Evolutionary conservation across 371 early-diverging fungal genomes (phyloP), one percentile per base, ranked within the genome.

Genomic region (Sporodiniella umbellata): DNA sequence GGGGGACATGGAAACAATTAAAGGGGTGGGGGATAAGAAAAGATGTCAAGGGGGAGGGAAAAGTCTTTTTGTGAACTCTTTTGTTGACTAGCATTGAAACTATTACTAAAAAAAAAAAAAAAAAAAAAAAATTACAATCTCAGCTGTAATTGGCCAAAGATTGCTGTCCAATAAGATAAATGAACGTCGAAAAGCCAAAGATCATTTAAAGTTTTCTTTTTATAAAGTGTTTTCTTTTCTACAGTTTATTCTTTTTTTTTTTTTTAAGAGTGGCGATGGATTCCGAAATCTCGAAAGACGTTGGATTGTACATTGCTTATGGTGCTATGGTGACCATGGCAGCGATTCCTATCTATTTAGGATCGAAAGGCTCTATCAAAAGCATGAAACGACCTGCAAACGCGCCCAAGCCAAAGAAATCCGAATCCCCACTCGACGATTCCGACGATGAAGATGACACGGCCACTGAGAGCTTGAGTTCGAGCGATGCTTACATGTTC

Each of bases 401-500:
- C 43, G 77, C 74, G 3, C 44, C 63, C 19, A 70, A 75, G 58
- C 57, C 57, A 45, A 58, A 60, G 37, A 56, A 58, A 17, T 63
- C 53, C n/a, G 53, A 42, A 5, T 53, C 57, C 18, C 69, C 70
- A 26, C 48, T 70, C 28, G 69, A 71, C 10, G 75, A 76, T 48
- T 72, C 72, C 3, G 80, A 80, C 25, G 64, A 68, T 53, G 80
- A 78, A 49, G 82, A 83, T 2, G 88, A 87, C 33, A 71, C 84
- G 5, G 70, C 73, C 12, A 67, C 71, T 46, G 96, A 97, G 58
- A 84, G 86, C 33, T 80, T 97, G 53, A 83, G 89, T 4, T 62
- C 90, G 4, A 81, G 88, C 56, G 98, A 97, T 69, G 98, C 98
- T 19, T 89, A 92, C 67, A 81, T 87, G 89, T 94, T 94, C 62